Base-by-base conservation (phyloP, 371 early-diverging fungal species). In the Lichtheimia ramosa region DNA sequence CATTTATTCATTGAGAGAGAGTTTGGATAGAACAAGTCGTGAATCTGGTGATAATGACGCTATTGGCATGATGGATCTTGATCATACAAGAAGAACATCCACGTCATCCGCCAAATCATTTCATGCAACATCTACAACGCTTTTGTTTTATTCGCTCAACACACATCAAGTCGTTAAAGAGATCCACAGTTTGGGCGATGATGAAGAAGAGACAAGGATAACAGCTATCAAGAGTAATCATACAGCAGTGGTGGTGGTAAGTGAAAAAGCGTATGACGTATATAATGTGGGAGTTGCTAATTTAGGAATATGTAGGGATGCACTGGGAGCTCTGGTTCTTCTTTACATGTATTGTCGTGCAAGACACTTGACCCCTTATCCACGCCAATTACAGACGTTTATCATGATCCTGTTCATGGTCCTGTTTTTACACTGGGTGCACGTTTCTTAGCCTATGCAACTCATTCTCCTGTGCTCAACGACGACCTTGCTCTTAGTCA, bases 361-460 rank as follows among this genome's bases (percentile, higher is more conserved):
- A 2, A 58, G 56, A 56, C 65, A 43, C 60, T 68, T 4, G 43
- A 58, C 51, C 55, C 61, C 61, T 48, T 70, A 53, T 56, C 62
- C n/a, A 63, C 63, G 6, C 73, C 74, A 2, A 62, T 88, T 56
- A 75, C 66, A 2, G 88, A 86, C 48, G 81, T 81, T 4, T 75
- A 61, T 43, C 66, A 74, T 53, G 74, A 77, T 48, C 68, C 71
- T 3, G 56, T 59, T 0, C 58, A 69, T 18, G 69, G 66, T 1
- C 79, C 82, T n/a, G 71, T 83, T 1, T 84, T 89, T 59, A 73
- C 83, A 14, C 63, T 89, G 21, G 87, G 87, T 6, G 68, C 83
- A n/a, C 65, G 89, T 41, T 74, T 86, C 41, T 58, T 89, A 39
- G 86, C 89, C 10, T 89, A 87, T 68, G 86, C 83, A 7, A 86